Conservation (phyloP, 2,329 filamentous ascomycete species). For the Microsporum ferrugineum region DNA sequence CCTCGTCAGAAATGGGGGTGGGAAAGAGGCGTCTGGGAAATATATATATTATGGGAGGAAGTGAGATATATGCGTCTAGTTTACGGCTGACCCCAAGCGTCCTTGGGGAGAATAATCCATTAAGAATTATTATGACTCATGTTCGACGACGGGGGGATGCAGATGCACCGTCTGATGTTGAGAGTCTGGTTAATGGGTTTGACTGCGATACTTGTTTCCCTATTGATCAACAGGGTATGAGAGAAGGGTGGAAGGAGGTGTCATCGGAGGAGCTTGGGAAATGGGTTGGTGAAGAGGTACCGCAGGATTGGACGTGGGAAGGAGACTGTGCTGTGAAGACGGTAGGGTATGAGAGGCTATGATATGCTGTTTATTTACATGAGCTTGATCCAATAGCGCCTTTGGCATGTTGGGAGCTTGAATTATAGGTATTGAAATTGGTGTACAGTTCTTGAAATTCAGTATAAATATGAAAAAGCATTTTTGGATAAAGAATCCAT, state of each 20-base stretch:
- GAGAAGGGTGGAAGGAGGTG: conserved; percentile 25
- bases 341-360: conserved; percentile 33
- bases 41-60: conserved; percentile 82
- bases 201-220: conserved; percentile 42
- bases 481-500: not conserved
- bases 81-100: conserved; percentile 32
- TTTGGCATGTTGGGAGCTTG: no score
- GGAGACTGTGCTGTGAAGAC: conserved; percentile 41
- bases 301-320: conserved; percentile 36
- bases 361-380: not conserved
- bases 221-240: conserved; percentile 23
- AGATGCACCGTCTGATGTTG: conserved; percentile 8
- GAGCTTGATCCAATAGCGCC: not conserved
- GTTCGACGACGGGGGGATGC: conserved; percentile 19
- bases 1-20: conserved; percentile 7
- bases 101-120: conserved; percentile 16
- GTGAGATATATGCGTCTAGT: conserved; percentile 67
- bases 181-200: conserved; percentile 21
- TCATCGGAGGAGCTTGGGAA: conserved; percentile 25
- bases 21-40: conserved; percentile 36
- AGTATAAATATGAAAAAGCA: not conserved
- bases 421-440: no score
- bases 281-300: conserved; percentile 35
- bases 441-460: not conserved
- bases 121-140: conserved; percentile 34